Evolutionary conservation across 2,329 filamentous ascomycete species (phyloP), one percentile per base, ranked within the genome.

Genomic region (Aspergillus sojae): DNA sequence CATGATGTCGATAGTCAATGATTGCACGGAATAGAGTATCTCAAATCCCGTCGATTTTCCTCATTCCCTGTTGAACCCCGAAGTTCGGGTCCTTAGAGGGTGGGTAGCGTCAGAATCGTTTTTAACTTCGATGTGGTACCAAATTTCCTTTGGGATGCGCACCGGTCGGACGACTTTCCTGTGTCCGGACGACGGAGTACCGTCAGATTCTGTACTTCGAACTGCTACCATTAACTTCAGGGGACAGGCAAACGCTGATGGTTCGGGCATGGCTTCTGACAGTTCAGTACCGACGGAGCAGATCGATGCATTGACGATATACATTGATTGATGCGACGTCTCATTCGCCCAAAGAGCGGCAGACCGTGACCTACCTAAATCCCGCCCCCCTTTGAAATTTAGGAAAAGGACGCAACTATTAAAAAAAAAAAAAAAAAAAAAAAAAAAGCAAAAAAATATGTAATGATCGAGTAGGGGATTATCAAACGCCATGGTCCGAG

Each of bases 331-430:
- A 60, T 61, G 30, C 61, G 53, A 63, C 57, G 56, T 67, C 66
- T 68, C 65, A 68, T 66, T 62, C 62, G 57, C 21, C 23, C 41
- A 55, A 57, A 58, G 56, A n/a, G 50, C 60, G 43, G 56, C 60
- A 59, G 58, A 43, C 39, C 30, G 23, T 48, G 19, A 53, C 41
- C 39, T 46, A 21, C 23, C 28, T 11, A 7, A 32, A 30, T 30
- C 14, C 7, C 16, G 41, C 10, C 45, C 58, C 28, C 52, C 52
- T 50, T 61, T 9, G 50, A 21, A 56, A 45, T 46, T 60, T 55
- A 14, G 28, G 30, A 34, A 53, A 54, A 30, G 50, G n/a, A 23
- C 32, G 26, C 16, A 43, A 41, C 28, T n/a, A 58, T 34, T 23
- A 23, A 23, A 23, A 23, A 3, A 3, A 3, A 23, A 23, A 23